Evolutionary conservation across 495 filamentous ascomycete genomes (phyloP), one percentile per base, ranked within the genome.

Genomic region (Daldinia bambusicola): DNA sequence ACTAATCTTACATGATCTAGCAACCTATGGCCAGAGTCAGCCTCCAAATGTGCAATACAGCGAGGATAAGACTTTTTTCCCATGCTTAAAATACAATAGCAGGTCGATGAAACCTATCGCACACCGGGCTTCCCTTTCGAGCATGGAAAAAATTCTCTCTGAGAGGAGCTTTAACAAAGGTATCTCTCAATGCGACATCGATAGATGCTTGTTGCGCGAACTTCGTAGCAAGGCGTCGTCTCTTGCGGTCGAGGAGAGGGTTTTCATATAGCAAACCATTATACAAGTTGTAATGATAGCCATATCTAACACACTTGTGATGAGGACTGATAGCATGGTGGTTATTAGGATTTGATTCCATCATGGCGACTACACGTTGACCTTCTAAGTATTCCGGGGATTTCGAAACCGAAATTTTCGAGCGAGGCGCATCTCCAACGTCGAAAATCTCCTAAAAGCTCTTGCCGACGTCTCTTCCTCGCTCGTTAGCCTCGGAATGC

Each of bases 381-480:
- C 14, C 22, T 45, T 43, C 48, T 2, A 2, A 20, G 50, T 31
- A 53, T 6, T 53, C 7, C 13, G 12, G 6, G 10, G 3, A 16
- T 4, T 32, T 26, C 1, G 50, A 22, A 16, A 22, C 43, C 13
- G 2, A n/a, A 53, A 10, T 30, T 32, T 13, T 6, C 26, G 14
- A 32, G 53, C 31, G 7, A 13, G n/a, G 6, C 10, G 10, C 22
- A n/a, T 37, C 32, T 38, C 13, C 10, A 5, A 13, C 7, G 12
- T n/a, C 14, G 6, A 14, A 14, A 13, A 82, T 88, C 78, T 81
- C 86, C 45, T 90, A 91, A 63, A 89, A 90, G 65, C 88, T 86
- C 7, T 80, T 84, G 61, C 87, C 77, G 9, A 71, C 58, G 32
- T 78, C 77, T 60, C 69, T 60, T 22, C 66, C 58, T 6, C 51